Evolutionary conservation across 2,329 filamentous ascomycete genomes (phyloP), one percentile per base, ranked within the genome.

Genomic region (Aspergillus sp.): DNA sequence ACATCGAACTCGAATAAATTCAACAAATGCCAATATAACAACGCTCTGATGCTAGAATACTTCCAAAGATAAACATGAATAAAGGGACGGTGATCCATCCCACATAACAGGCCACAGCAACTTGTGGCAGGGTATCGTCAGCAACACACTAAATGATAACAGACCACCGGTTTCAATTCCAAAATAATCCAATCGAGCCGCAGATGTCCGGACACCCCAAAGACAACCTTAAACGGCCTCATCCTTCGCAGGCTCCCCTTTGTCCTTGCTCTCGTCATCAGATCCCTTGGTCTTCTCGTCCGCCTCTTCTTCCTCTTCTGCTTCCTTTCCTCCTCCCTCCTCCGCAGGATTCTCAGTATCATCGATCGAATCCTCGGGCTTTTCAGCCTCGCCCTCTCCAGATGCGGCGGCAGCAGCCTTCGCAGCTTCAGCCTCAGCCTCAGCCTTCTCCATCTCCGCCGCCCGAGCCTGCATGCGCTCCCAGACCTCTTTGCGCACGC

Each of bases 401-500:
- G 20, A 10, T 51, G 45, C 23, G 22, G 32, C 6, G 20, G 44
- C 42, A 44, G 54, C 47, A 37, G 52, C 62, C 55, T 42, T 58
- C 5, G 62, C 62, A 2, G 60, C 62, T 2, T 58, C 62, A 17
- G 54, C 55, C 48, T 60, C 57, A 17, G 62, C 61, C 43, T 59
- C 60, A 17, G 53, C 57, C 41, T 65, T 67, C 41, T 71, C 72
- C 56, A 75, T 73, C 53, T 79, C 79, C 1, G 72, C 73, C 49
- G 73, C 72, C 50, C 76, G 65, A 43, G 71, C 74, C 51, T 77
- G 72, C 57, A 77, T 71, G 25, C 74, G 67, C 53, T 82, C 79
- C 62, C 72, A 78, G 22, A 81, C 87, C 66, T 96, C 90, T 59
- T 82, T 85, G 49, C 90, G 78, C 50, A 90, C 89, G 57, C 81